phyloP scores from a whole-genome alignment of 345 rosid genomes.

The Alliaria petiolata region DNA sequence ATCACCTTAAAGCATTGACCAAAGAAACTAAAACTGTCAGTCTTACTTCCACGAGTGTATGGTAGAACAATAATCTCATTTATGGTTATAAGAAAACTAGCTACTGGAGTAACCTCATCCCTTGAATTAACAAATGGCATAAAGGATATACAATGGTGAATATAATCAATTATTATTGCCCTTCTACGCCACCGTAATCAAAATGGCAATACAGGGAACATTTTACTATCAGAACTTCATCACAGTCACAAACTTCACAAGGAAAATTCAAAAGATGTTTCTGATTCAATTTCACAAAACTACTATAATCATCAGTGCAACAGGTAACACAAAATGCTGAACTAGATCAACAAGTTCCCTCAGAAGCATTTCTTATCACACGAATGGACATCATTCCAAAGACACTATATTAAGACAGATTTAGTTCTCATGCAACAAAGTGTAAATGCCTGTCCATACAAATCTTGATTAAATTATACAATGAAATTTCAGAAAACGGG shows the following conservation, averaged over 20 bases:
- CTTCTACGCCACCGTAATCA: neutral
- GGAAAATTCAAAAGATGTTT: neutral
- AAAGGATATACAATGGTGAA: neutral
- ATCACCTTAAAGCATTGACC: conserved; percentile 38
- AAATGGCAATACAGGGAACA: neutral
- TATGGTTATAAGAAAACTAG: neutral
- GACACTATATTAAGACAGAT: neutral
- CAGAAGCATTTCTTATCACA: neutral
- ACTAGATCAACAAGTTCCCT: neutral
- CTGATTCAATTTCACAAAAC: neutral
- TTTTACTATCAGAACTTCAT: neutral
- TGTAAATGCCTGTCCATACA: neutral
- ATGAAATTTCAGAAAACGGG: neutral
- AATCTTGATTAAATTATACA: conserved; percentile 4
- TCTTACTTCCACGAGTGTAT: neutral
- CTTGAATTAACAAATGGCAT: neutral
- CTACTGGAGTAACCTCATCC: neutral
- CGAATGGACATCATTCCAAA: neutral
- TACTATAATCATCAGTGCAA: neutral
- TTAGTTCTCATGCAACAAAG: neutral
- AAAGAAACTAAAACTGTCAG: neutral
- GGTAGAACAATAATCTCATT: neutral
- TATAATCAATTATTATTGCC: neutral
- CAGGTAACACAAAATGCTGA: neutral
- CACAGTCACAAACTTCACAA: neutral